Percentiles rank a stretch among this genome's conserved stretches.
Conservation (phyloP, 148 eudicot species). For the Gaultheria prostrata region DNA sequence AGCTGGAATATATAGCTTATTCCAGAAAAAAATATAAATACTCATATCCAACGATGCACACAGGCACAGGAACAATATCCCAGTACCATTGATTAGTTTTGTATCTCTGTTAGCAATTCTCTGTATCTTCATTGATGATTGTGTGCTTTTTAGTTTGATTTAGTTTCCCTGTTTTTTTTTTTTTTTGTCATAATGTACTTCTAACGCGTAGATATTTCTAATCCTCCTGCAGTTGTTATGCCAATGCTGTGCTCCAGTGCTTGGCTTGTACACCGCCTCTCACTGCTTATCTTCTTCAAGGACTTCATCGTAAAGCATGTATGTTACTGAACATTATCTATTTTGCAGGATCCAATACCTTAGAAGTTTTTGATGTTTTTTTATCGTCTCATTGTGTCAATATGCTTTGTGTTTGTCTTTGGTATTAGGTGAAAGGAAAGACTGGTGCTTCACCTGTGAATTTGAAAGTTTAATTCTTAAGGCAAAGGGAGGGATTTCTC, state of each 20-base stretch:
- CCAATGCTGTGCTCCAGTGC: conserved; percentile 85
- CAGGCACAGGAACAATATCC: neutral
- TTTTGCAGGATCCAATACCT: neutral
- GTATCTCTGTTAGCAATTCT: neutral
- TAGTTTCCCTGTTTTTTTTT: neutral
- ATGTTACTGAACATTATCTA: conserved; percentile 25
- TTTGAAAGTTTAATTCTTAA: conserved; percentile 57
- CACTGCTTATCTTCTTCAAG: conserved; percentile 79
- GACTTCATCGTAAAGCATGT: conserved; percentile 80
- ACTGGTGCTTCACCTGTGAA: conserved; percentile 90
- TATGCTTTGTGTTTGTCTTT: conserved; percentile 14
- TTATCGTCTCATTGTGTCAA: neutral
- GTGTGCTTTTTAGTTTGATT: neutral
- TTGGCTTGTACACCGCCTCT: conserved; percentile 85
- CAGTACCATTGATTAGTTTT: neutral
- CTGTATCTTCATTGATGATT: neutral
- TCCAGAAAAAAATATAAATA: neutral
- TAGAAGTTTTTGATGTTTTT: neutral
- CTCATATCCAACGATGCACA: neutral
- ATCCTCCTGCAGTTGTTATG: conserved; percentile 69
- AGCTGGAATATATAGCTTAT: neutral
- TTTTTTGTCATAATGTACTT: neutral
- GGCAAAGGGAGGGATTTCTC: conserved; percentile 50
- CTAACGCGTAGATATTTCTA: neutral
- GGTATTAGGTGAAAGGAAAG: conserved; percentile 57